Conservation (phyloP, 2,329 filamentous ascomycete genomes). For the Colletotrichum tabaci region DNA sequence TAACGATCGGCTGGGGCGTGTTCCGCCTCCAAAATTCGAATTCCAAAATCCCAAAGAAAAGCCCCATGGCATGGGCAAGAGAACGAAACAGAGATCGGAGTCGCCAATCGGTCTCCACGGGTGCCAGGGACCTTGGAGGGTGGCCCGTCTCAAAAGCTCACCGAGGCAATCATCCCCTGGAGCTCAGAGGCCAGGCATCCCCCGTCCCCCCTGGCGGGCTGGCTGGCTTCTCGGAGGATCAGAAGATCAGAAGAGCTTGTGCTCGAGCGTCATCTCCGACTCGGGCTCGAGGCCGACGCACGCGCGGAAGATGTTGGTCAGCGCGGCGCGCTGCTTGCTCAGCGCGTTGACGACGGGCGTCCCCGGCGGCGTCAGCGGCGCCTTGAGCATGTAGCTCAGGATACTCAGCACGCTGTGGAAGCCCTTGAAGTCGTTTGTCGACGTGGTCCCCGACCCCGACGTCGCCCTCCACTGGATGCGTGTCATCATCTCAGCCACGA, state of each 20-base stretch:
- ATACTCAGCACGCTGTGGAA: constrained; percentile 98
- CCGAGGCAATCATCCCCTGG: too few relatives aligned
- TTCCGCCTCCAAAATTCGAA: neutral
- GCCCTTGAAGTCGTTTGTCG: constrained; percentile 81
- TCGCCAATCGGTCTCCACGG: neutral
- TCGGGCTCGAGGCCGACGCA: constrained; percentile 97
- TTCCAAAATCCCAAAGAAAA: neutral
- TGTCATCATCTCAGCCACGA: constrained; percentile 98
- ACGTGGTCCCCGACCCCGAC: constrained; percentile 61
- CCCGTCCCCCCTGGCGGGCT: too few relatives aligned
- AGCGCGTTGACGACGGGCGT: constrained; percentile 96
- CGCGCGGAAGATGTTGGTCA: constrained; percentile 99
- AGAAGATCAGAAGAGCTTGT: constrained; percentile 85
- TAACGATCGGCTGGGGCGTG: constrained; percentile 9
- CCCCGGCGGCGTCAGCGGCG: constrained; percentile 92
- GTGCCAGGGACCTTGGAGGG: too few relatives aligned
- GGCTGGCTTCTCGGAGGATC: constrained; percentile 33
- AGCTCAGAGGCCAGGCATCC: too few relatives aligned
- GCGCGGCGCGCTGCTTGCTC: constrained; percentile 92
- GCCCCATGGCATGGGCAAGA: constrained; percentile 24
- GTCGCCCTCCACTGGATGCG: constrained; percentile 91
- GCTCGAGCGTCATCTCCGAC: constrained; percentile 98
- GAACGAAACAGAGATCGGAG: constrained; percentile 7
- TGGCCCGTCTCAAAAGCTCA: too few relatives aligned
- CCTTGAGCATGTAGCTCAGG: constrained; percentile 99